Evolutionary conservation across 2,329 filamentous ascomycete genomes (phyloP).

Genomic region (Emmonsiellopsis sp.): DNA sequence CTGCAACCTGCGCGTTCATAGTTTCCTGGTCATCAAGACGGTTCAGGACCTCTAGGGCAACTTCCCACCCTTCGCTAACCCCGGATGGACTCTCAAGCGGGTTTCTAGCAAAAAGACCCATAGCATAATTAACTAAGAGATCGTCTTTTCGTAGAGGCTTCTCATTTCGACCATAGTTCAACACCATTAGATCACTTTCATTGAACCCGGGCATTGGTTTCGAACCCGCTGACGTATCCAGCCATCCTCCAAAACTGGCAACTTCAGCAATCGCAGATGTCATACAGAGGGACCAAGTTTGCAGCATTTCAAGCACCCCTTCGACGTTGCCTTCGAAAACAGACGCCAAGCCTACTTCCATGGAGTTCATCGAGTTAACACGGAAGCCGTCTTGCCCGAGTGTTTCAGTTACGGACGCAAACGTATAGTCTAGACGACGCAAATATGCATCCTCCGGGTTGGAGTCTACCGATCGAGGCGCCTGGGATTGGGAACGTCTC

Average conservation of each 20-base stretch:
- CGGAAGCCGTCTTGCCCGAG: conserved; percentile 57
- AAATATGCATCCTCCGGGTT: conserved; percentile 60
- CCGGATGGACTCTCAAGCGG: conserved; percentile 26
- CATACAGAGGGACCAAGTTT: conserved; percentile 71
- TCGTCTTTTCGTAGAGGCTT: conserved; percentile 66
- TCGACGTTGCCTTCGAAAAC: conserved; percentile 76
- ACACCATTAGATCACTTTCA: conserved; percentile 73
- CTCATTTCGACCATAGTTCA: conserved; percentile 60
- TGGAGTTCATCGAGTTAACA: conserved; percentile 63
- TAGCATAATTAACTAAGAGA: conserved; percentile 67
- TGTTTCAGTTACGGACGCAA: conserved; percentile 56
- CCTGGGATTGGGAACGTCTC: conserved; percentile 26
- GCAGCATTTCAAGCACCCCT: conserved; percentile 63
- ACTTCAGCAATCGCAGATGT: conserved; percentile 74
- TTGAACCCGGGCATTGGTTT: conserved; percentile 61
- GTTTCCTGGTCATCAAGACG: conserved; percentile 65
- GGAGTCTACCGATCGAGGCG: conserved; percentile 36
- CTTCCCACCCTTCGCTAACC: conserved; percentile 71
- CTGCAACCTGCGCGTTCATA: conserved; percentile 64
- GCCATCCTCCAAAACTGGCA: conserved; percentile 74
- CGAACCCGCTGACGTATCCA: conserved; percentile 51
- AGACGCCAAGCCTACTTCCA: conserved; percentile 75
- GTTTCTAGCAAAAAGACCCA: conserved; percentile 42
- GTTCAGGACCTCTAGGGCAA: conserved; percentile 73
- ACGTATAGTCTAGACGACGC: conserved; percentile 61